Percentiles rank a stretch among this genome's conserved stretches.
Evolutionary conservation across 495 filamentous ascomycete genomes (phyloP).

Genomic region (Neurospora discreta): DNA sequence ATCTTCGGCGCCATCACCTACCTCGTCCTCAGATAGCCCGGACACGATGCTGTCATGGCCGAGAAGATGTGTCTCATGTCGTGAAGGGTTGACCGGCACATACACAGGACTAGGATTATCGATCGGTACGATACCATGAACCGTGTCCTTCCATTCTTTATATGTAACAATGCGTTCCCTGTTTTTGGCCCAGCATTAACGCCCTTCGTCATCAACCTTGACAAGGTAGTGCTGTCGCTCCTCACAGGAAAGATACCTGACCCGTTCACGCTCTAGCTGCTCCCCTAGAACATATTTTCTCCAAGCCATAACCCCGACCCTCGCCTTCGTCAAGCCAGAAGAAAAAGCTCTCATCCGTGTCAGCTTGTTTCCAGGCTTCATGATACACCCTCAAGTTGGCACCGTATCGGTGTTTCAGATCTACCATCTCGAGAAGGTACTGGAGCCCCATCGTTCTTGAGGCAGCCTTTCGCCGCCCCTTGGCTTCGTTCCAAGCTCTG

Average conservation of each 20-base stretch:
- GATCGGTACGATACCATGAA: conserved; percentile 60
- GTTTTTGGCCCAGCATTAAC: conserved; percentile 73
- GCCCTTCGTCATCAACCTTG: conserved; percentile 52
- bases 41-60: conserved; percentile 13
- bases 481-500: conserved; percentile 34
- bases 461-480: conserved; percentile 36
- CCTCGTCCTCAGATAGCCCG: not conserved
- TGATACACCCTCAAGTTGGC: conserved; percentile 79
- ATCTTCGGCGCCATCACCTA: conserved; percentile 13
- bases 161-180: conserved; percentile 63
- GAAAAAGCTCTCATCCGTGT: conserved; percentile 83
- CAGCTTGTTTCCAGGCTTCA: conserved; percentile 62
- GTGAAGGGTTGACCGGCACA: conserved; percentile 3
- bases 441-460: conserved; percentile 76
- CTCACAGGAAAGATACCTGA: conserved; percentile 62
- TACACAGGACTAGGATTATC: conserved; percentile 50
- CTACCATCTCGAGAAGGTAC: conserved; percentile 92
- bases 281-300: conserved; percentile 53
- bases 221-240: conserved; percentile 66
- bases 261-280: conserved; percentile 53
- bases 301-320: conserved; percentile 47
- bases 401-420: conserved; percentile 80
- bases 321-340: conserved; percentile 89
- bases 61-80: conserved; percentile 9
- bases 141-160: conserved; percentile 63